Evolutionary conservation across 139 green algal species (phyloP), one percentile per base, ranked within the genome.

Genomic region (Coelastrella sp.): DNA sequence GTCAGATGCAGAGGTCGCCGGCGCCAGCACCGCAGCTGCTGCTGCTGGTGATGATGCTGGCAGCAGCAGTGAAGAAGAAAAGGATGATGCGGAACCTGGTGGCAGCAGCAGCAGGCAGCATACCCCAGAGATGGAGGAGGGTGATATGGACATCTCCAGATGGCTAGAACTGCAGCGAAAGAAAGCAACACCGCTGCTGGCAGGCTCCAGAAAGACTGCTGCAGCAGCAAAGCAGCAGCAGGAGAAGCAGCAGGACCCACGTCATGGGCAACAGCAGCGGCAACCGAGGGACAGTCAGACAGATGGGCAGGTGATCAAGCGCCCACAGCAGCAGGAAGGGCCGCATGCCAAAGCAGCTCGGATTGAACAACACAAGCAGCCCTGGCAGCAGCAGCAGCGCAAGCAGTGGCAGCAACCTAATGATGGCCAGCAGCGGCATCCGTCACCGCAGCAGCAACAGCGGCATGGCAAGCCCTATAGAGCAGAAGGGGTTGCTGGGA

Each of bases 161-260:
- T 89, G 84, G 71, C 17, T 89, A 56, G 56, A 89, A 16, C 20
- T 66, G 68, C 71, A 81, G 54, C 56, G 73, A 7, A 82, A 73
- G 56, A 82, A 56, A 23, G 71, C 56, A 32, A 54, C 22, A 54
- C 32, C 68, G 5, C n/a, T 77, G 61, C 61, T 58, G 58, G 82
- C 82, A 88, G 56, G 66, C 73, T 47, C 83, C 65, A 66, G 8
- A 59, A 59, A 22, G 54, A 59, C 81, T 68, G 81, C 14, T 54
- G 66, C 47, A 80, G 68, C 47, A 58, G 71, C 2, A 54, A 89
- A 82, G 20, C 5, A 59, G 54, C 23, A 78, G 22, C 83, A 80
- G 13, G 65, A 88, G 83, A 16, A 74, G 23, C 83, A 87, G 83
- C 65, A 80, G 59, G 19, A 57, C 8, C 32, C 32, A 47, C 32